Evolutionary conservation across 148 eudicot genomes (phyloP), one percentile per base, ranked within the genome.

Genomic region (Chenopodium quinoa): DNA sequence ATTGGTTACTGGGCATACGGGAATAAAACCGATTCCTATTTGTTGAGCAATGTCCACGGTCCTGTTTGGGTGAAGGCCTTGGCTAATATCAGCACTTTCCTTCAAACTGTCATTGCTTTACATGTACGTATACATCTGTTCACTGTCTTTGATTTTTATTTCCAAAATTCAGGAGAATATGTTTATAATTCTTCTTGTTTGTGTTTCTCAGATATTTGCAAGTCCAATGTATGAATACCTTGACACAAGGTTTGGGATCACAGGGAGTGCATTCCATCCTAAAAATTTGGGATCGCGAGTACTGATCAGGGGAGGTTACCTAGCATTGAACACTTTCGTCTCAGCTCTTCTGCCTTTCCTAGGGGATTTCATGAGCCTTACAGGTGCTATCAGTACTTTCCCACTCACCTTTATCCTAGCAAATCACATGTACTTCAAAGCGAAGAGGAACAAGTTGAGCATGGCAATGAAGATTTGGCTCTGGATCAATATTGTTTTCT

Each of bases 1-100:
- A 66, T 90, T 1, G 99, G 98, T 0, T 97, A 97, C 77, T 97
- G 99, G 99, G 99, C 99, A 40, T 97, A 94, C 67, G 99, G 99
- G 65, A 83, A 90, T 44, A 50, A 75, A 4, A 84, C 98, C 3
- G 83, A 94, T 20, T 34, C 90, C 29, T 94, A 91, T 84, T 79
- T 97, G 84, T 94, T 94, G 62, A 89, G 85, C 83, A 87, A 84
- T 50, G 93, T 89, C 62, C 82, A 78, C 3, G 98, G 98, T 77
- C 94, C 99, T 1, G 89, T 81, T 76, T 97, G 98, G 99, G 86
- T 90, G 82, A 97, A 90, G 85, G 84, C 90, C 31, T 27, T 86
- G 7, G 98, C 95, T 44, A 97, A 91, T 78, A 78, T 91, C 70
- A 60, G 94, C 17, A 92, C 97, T 76, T 91, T 92, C 75, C 80